Conservation (phyloP, 2,329 filamentous ascomycete species). For the Magnaporthiopsis rhizophila region DNA sequence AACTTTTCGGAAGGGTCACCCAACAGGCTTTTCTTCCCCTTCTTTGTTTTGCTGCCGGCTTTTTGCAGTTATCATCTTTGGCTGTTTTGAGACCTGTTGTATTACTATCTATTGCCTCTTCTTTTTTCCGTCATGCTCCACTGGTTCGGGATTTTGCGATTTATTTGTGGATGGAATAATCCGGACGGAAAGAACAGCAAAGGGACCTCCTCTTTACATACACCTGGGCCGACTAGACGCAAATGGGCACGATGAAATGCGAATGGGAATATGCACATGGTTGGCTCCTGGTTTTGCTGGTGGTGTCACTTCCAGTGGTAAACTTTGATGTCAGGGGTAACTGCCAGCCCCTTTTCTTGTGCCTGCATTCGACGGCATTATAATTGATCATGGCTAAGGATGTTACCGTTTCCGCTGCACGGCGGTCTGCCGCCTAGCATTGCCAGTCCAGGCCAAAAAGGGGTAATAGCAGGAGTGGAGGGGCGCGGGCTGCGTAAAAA, state of each 20-base stretch:
- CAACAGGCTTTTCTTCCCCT: not conserved
- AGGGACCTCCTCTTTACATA: not conserved
- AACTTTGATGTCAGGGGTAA: not conserved
- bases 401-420: too few species aligned
- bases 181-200: not conserved
- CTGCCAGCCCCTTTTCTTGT: not conserved
- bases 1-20: not conserved
- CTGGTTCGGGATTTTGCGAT: not conserved
- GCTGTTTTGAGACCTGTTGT: not conserved
- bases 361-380: not conserved
- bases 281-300: not conserved
- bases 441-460: not conserved
- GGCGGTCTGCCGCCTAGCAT: not conserved
- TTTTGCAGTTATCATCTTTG: too few species aligned
- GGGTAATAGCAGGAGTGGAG: not conserved
- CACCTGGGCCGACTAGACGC: not conserved
- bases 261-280: not conserved
- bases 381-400: too few species aligned
- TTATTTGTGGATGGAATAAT: not conserved
- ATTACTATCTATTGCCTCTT: not conserved
- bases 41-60: not conserved
- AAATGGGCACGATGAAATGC: not conserved
- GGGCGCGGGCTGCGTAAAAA: too few species aligned
- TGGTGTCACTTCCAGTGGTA: not conserved
- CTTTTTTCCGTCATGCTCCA: not conserved